These are phyloP conservation scores for Xylaria venustula DNA, from an alignment of 495 filamentous ascomycete genomes.

Conservation along the genomic window DNA sequence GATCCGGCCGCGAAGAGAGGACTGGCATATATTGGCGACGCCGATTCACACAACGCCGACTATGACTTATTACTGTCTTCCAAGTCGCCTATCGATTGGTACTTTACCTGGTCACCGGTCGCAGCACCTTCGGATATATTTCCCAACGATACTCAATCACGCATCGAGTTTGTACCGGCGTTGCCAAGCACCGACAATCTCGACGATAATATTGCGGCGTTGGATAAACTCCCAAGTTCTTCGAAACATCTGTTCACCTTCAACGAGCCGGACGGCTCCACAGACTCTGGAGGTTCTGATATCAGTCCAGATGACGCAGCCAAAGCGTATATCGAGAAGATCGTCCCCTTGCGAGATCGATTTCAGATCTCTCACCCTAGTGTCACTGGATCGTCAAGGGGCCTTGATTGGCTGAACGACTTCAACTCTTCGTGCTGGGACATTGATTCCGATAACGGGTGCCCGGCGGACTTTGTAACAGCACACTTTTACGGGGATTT, in stretches of 20 bases:
- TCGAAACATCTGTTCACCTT: slow-evolving; percentile 18
- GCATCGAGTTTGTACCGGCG: slow-evolving; percentile 12
- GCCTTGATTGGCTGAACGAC: slow-evolving; percentile 53
- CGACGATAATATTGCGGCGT: neutral
- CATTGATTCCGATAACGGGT: slow-evolving; percentile 28
- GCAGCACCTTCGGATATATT: slow-evolving; percentile 11
- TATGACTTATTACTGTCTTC: slow-evolving; percentile 7
- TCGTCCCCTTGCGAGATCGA: slow-evolving; percentile 53
- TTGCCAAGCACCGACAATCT: slow-evolving; percentile 4
- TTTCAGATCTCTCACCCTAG: slow-evolving; percentile 50
- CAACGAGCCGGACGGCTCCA: slow-evolving; percentile 14
- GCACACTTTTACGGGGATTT: slow-evolving; percentile 67
- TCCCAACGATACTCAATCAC: neutral
- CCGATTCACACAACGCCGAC: slow-evolving; percentile 7
- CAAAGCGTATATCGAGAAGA: slow-evolving; percentile 50
- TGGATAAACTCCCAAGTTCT: slow-evolving; percentile 1
- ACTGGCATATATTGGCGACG: slow-evolving; percentile 8
- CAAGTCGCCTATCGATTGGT: slow-evolving; percentile 16
- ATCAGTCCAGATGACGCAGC: slow-evolving; percentile 51
- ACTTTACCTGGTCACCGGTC: slow-evolving; percentile 17
- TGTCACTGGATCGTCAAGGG: slow-evolving; percentile 44
- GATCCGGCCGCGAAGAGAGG: slow-evolving; percentile 11
- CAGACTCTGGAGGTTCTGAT: slow-evolving; percentile 46
- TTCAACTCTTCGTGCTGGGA: slow-evolving; percentile 47
- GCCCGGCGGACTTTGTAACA: slow-evolving; percentile 59